Evolutionary conservation across 495 filamentous ascomycete species (phyloP).

Genomic region (Oidiodendron maius): DNA sequence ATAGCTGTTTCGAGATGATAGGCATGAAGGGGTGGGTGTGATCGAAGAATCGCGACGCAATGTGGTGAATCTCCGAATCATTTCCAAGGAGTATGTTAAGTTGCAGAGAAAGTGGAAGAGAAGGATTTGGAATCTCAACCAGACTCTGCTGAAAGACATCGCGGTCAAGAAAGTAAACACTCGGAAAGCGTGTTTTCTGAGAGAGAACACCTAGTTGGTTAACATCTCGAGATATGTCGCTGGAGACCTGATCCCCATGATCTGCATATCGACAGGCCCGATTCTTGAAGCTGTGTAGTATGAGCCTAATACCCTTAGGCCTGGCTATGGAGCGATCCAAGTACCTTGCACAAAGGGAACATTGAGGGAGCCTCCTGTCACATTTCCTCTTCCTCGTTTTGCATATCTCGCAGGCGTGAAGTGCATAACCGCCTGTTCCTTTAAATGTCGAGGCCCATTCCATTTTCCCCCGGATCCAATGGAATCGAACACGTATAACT

Average conservation of each 20-base stretch:
- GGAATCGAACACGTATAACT: not conserved
- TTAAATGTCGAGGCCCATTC: not conserved
- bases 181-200: not conserved
- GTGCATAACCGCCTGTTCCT: not conserved
- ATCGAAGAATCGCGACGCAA: conserved; percentile 2
- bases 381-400: conserved; percentile 10
- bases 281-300: not conserved
- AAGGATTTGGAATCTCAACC: conserved; percentile 3
- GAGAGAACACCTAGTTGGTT: not conserved
- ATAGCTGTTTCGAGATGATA: conserved; percentile 12
- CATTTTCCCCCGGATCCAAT: not conserved
- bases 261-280: not conserved
- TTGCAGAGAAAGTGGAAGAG: not conserved
- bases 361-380: conserved; percentile 7
- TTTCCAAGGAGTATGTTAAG: conserved; percentile 2
- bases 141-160: conserved; percentile 4
- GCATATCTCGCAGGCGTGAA: conserved; percentile 2
- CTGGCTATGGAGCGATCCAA: not conserved
- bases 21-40: conserved; percentile 10
- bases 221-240: not conserved
- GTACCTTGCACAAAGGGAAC: conserved; percentile 2
- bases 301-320: not conserved
- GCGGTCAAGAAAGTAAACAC: conserved; percentile 2
- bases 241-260: not conserved
- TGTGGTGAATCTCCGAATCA: not conserved